Evolutionary conservation across 805 yeast genomes (phyloP).

Genomic region (Kazachstania kunashirensis): DNA sequence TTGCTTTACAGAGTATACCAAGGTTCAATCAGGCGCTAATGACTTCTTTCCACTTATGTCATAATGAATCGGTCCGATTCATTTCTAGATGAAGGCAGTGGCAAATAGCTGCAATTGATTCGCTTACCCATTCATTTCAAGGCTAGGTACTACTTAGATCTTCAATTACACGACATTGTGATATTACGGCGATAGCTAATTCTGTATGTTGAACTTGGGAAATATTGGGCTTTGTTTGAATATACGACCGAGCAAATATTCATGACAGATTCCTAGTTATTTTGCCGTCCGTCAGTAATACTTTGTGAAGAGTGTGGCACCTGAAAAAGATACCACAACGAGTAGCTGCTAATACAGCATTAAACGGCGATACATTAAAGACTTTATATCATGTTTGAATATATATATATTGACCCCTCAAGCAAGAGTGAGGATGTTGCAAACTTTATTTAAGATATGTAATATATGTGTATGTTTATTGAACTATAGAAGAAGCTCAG

Average conservation of each 20-base stretch:
- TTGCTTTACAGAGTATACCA: slow-evolving; percentile 10
- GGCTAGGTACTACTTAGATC: not conserved
- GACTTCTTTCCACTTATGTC: slow-evolving; percentile 8
- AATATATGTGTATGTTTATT: not conserved
- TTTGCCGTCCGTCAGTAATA: slow-evolving; percentile 5
- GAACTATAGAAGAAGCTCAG: slow-evolving; percentile 16
- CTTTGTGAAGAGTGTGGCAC: slow-evolving; percentile 10
- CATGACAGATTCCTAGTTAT: slow-evolving; percentile 4
- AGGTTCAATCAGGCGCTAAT: slow-evolving; percentile 6
- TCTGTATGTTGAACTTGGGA: slow-evolving; percentile 10
- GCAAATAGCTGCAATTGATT: slow-evolving; percentile 12
- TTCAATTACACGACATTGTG: slow-evolving; percentile 5
- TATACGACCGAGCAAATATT: slow-evolving; percentile 6
- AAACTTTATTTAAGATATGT: not conserved
- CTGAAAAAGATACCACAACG: slow-evolving; percentile 9
- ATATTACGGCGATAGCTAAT: slow-evolving; percentile 8
- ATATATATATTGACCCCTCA: not conserved
- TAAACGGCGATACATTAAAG: slow-evolving; percentile 5
- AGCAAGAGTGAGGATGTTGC: not conserved
- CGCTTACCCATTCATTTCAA: slow-evolving; percentile 4
- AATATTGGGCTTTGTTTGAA: slow-evolving; percentile 9
- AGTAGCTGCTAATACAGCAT: slow-evolving; percentile 6
- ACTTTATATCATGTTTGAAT: slow-evolving; percentile 1
- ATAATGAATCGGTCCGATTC: slow-evolving; percentile 6
- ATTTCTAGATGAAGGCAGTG: slow-evolving; percentile 12